Evolutionary conservation across 768 basidiomycete genomes (phyloP), one percentile per base, ranked within the genome.

Genomic region (Psilocybe subaeruginosa): DNA sequence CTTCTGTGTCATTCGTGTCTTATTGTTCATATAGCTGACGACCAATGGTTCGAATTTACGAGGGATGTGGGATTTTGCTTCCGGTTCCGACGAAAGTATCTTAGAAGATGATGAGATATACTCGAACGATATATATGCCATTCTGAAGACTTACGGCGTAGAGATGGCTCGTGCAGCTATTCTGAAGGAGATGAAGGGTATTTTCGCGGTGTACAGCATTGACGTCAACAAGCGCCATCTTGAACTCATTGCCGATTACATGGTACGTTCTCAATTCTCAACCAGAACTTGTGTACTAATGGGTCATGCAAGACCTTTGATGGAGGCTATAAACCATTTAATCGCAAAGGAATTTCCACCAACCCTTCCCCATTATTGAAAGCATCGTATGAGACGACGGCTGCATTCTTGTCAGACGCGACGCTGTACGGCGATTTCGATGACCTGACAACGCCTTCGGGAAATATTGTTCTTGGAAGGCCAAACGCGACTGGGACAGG

Each of bases 231-330:
- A 85, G 64, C 87, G 97, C 50, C 97, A 99, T 79, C 81, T 99
- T 51, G 95, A 97, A 68, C 82, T 99, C 64, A 97, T 99, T 73
- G 97, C 97, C 12, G 97, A 99, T 74, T 99, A 99, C 74, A 99
- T 99, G 97, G 97, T 97, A 70, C 66, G 90, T 70, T 58, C 33
- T 50, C 52, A 19, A 31, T 31, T 41, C 12, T 35, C 54, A 60
- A 6, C 27, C 14, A 8, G 46, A 19, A 29, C 52, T 17, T 27
- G 11, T 35, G 45, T 43, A 57, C 41, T 60, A 29, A 54, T 35
- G 14, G n/a, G 43, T 19, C 54, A 59, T 56, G 16, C 19, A 56
- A 99, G 97, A 99, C 97, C 0, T 98, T 95, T 73, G 96, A 98
- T 58, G 97, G 97, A 31, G 95, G 91, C 30, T 99, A 96, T 81